Conservation (phyloP, 441 rosid species). For the Erodium texanum region DNA sequence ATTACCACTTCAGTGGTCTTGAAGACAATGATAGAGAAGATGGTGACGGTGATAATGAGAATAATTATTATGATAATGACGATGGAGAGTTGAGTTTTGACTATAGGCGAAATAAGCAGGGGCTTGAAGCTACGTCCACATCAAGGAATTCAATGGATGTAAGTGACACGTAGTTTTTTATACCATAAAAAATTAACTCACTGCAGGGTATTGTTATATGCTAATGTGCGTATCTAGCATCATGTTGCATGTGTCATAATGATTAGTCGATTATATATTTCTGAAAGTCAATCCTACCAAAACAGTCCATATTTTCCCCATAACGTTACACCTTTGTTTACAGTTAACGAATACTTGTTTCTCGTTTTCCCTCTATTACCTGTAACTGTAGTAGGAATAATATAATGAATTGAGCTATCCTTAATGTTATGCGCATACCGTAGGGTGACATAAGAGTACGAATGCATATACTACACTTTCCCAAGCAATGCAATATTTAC, state of each 20-base stretch:
- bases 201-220: too few species aligned
- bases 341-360: not conserved
- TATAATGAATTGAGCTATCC: too few species aligned
- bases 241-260: not conserved
- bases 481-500: not conserved
- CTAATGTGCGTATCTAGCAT: too few species aligned
- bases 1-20: conserved; percentile 64
- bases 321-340: not conserved
- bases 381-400: not conserved
- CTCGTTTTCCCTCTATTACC: not conserved
- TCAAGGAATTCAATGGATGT: conserved; percentile 71
- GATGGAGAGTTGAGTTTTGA: conserved; percentile 77
- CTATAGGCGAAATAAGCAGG: conserved; percentile 49
- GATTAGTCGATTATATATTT: not conserved
- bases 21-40: conserved; percentile 63
- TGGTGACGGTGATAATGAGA: conserved; percentile 36
- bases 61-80: conserved; percentile 31
- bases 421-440: not conserved
- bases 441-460: not conserved
- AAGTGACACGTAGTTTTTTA: conserved; percentile 15
- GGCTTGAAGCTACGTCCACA: conserved; percentile 36
- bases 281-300: not conserved
- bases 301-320: not conserved
- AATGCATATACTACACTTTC: not conserved
- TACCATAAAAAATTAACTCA: not conserved